A percentile compares a stretch with the other conserved stretches of the same genome.
phyloP scores from a whole-genome alignment of 2,329 filamentous ascomycete species.

The Coniosporium tulheliwenetii region DNA sequence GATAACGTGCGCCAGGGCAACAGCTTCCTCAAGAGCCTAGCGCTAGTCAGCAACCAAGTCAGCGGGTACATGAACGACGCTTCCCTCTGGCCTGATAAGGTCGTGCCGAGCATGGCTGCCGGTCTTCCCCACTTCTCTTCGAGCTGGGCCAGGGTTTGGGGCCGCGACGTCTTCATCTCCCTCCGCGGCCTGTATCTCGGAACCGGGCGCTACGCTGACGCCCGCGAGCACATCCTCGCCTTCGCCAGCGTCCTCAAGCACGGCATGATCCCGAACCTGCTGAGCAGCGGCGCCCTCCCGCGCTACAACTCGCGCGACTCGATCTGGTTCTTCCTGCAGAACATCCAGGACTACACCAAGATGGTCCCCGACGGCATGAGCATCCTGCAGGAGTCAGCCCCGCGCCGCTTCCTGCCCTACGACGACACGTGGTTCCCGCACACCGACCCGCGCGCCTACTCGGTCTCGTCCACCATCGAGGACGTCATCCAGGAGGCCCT shows the following conservation, averaged over 20 bases:
- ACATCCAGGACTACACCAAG: conserved; percentile 81
- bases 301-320: conserved; percentile 94
- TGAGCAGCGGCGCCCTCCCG: conserved; percentile 71
- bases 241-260: conserved; percentile 96
- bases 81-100: conserved; percentile 74
- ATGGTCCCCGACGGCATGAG: conserved; percentile 63
- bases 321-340: conserved; percentile 94
- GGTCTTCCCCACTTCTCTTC: conserved; percentile 88
- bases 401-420: conserved; percentile 80
- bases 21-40: conserved; percentile 74
- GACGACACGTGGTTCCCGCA: conserved; percentile 87
- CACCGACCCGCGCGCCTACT: conserved; percentile 74
- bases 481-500: conserved; percentile 89
- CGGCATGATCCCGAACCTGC: conserved; percentile 91
- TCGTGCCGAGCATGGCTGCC: conserved; percentile 76
- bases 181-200: conserved; percentile 82
- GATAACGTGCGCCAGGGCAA: conserved; percentile 66
- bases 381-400: conserved; percentile 61
- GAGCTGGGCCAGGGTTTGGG: conserved; percentile 94
- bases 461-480: conserved; percentile 63
- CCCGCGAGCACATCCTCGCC: conserved; percentile 83
- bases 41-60: conserved; percentile 84
- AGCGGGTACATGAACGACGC: conserved; percentile 80
- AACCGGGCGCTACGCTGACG: conserved; percentile 76
- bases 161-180: conserved; percentile 92